A percentile compares a stretch with the other conserved stretches of the same genome.
These are phyloP conservation scores for Aspergillus novoparasiticus DNA, from an alignment of 2,329 filamentous ascomycete genomes.

Conservation along the genomic window DNA sequence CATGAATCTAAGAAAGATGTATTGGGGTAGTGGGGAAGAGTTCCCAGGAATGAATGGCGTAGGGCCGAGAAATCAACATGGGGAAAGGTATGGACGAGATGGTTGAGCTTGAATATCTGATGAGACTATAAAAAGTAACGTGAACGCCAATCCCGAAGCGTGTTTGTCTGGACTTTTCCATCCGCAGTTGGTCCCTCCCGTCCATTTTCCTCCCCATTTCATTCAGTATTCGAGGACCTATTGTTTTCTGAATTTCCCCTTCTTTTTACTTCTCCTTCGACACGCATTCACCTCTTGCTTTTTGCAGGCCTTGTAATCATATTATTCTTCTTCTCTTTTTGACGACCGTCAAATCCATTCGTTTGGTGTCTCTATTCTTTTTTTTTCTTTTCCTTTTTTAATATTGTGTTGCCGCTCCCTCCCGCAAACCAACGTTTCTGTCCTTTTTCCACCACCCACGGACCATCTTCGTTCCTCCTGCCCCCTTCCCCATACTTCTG, in stretches of 20 bases:
- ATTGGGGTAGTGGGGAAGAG: neutral
- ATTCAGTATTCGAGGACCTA: neutral
- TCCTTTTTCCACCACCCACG: conserved; percentile 14
- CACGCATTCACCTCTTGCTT: neutral
- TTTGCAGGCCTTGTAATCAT: neutral
- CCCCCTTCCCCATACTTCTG: conserved; percentile 16
- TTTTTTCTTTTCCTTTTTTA: neutral
- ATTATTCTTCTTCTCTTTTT: neutral
- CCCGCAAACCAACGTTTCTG: conserved; percentile 7
- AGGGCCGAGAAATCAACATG: neutral
- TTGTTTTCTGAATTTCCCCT: neutral
- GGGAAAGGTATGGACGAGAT: neutral
- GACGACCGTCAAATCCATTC: conserved; percentile 6
- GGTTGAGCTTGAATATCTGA: neutral
- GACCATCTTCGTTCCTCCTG: conserved; percentile 13
- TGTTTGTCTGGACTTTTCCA: conserved; percentile 9
- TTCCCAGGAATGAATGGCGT: neutral
- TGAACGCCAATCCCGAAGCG: conserved; percentile 9
- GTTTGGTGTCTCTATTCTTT: conserved; percentile 1
- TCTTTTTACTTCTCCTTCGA: neutral
- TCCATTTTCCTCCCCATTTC: neutral
- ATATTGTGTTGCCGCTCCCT: conserved; percentile 5
- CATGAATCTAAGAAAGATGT: neutral
- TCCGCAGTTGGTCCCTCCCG: conserved; percentile 2
- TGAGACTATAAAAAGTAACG: conserved; percentile 15